phyloP scores from a whole-genome alignment of 2,329 filamentous ascomycete genomes.

The Botrytis hyacinthi region DNA sequence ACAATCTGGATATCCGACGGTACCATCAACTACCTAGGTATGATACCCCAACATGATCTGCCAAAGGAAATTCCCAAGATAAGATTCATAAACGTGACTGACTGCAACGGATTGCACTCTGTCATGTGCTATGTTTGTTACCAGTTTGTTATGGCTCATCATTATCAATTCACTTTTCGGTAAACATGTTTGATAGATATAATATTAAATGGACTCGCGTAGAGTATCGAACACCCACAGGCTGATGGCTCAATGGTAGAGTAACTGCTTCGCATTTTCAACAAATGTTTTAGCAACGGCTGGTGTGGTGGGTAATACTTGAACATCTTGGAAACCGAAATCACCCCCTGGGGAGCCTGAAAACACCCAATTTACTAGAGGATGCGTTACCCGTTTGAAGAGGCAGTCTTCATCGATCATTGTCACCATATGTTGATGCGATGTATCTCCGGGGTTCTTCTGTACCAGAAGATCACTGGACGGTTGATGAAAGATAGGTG shows the following conservation, averaged over 20 bases:
- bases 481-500: not conserved
- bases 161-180: conserved; percentile 7
- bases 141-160: too few relatives aligned
- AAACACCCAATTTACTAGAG: not conserved
- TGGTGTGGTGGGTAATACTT: conserved; percentile 6
- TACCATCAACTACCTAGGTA: too few relatives aligned
- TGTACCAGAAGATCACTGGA: not conserved
- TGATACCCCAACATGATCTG: too few relatives aligned
- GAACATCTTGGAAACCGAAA: conserved; percentile 5
- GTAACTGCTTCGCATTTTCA: not conserved
- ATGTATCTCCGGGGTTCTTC: too few relatives aligned
- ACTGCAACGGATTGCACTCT: too few relatives aligned
- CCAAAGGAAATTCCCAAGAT: too few relatives aligned
- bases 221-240: not conserved
- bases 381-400: conserved; percentile 11
- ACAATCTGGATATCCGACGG: too few relatives aligned
- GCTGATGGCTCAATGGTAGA: conserved; percentile 12
- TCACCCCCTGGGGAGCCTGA: conserved; percentile 4
- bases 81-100: too few relatives aligned
- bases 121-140: too few relatives aligned
- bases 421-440: not conserved
- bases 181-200: not conserved
- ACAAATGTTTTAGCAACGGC: not conserved
- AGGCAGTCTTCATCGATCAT: conserved; percentile 13
- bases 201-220: not conserved